Evolutionary conservation across 345 rosid species (phyloP), one percentile per base, ranked within the genome.

Genomic region (Populus tremula): DNA sequence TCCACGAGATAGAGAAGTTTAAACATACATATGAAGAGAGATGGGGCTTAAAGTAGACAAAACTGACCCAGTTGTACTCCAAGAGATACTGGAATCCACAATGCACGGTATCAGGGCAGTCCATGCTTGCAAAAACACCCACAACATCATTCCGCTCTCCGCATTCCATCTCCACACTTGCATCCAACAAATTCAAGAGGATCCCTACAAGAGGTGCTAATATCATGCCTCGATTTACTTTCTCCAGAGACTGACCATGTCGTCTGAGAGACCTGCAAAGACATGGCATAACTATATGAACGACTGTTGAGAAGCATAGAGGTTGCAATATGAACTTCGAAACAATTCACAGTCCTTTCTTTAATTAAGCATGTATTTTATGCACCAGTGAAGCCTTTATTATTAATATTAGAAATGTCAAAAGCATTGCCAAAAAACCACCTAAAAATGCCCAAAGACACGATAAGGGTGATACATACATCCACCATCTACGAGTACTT

Each of bases 201-300:
- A 96, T 93, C 68, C 98, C 98, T 13, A 90, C 94, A 36, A 96
- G 83, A 64, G 97, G 99, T 47, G 94, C 94, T 83, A 96, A 81
- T 64, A 96, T 85, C 90, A 93, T 87, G 81, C 93, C 92, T 72
- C 93, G 84, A 78, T 85, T 91, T 74, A 90, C 86, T 84, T 88
- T 92, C 87, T 96, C 99, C 25, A 82, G 77, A 76, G 92, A 80
- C 77, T 89, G 97, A 71, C 92, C 87, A 67, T 90, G 92, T 68
- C 94, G 87, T 83, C 94, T 85, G 59, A 86, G 86, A 47, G 94
- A 96, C 88, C 99, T 96, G 83, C 73, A 82, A 31, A 31, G 5
- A 71, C 23, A 67, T 33, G 23, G 38, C 67, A 43, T 13, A 27
- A 14, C 2, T 53, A 20, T 53, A 53, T 21, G 25, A 54, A 54